phyloP scores from a whole-genome alignment of 768 basidiomycete genomes.

The Dacryopinax spathularia region DNA sequence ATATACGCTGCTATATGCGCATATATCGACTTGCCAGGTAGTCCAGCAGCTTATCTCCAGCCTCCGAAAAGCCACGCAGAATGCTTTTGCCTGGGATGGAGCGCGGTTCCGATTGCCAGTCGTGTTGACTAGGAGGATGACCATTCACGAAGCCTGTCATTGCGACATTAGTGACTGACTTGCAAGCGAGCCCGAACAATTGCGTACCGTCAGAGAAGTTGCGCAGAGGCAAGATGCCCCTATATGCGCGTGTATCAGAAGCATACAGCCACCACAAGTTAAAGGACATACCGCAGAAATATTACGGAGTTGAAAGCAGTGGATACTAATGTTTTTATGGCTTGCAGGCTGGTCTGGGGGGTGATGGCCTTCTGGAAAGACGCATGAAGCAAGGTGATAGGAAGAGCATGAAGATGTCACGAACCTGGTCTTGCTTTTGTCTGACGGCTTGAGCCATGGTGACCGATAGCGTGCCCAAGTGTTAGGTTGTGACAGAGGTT shows the following conservation, averaged over 20 bases:
- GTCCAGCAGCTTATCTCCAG: constrained; percentile 69
- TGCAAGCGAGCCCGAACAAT: not conserved
- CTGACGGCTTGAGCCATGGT: not conserved
- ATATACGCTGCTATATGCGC: constrained; percentile 1
- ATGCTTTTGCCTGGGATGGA: constrained; percentile 44
- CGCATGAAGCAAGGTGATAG: not conserved
- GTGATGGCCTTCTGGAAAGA: not conserved
- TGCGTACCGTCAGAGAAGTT: constrained; percentile 55
- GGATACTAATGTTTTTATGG: constrained; percentile 55
- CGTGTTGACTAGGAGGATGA: constrained; percentile 28
- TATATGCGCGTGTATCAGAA: constrained; percentile 8
- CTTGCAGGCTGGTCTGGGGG: constrained; percentile 46
- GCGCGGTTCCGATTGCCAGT: constrained; percentile 21
- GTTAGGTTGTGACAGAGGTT: not conserved
- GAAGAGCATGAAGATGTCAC: not conserved
- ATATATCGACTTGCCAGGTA: constrained; percentile 43
- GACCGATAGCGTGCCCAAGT: not conserved
- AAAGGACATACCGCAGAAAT: constrained; percentile 44
- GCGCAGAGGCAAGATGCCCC: constrained; percentile 63
- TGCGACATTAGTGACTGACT: constrained; percentile 4
- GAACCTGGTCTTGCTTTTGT: not conserved
- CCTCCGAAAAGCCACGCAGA: constrained; percentile 61
- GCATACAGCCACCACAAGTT: not conserved
- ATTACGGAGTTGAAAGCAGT: constrained; percentile 66
- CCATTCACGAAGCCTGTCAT: constrained; percentile 34